Evolutionary conservation across 1,284 basidiomycete genomes (phyloP), one percentile per base, ranked within the genome.

Genomic region (Apiotrichum domesticum): DNA sequence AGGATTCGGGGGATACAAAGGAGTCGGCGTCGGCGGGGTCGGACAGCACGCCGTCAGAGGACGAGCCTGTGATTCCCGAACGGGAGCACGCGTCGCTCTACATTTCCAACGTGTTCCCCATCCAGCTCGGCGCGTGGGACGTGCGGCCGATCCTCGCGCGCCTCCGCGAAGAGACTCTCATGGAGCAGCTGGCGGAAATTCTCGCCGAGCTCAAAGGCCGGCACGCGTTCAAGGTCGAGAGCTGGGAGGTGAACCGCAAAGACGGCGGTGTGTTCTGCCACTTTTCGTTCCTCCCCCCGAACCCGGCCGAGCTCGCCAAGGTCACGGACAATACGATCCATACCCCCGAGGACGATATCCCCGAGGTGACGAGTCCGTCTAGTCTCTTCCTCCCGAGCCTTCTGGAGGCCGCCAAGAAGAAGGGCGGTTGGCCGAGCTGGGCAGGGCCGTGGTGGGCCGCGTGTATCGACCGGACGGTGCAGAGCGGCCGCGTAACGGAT

Each of bases 221-320:
- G 43, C 63, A 74, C 58, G 72, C 63, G 13, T 77, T 75, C 56
- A 62, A 64, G 35, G 63, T 77, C 33, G 75, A 77, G 59, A 66
- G 64, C 29, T 72, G 69, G 62, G 75, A 77, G 59, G 67, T 76
- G 32, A 68, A 70, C 41, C 52, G 70, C 42, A 73, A 71, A 62
- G 73, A 71, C 52, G 70, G 72, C 44, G 92, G 93, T 6, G 86
- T 91, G 4, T 94, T 94, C 70, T 84, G 93, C 54, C 83, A 82
- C 48, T 93, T 93, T 73, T 78, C 80, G 21, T 94, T 87, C 67
- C 75, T 75, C 21, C 73, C 76, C 6, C 77, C 77, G 71, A 21
- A 43, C 9, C 33, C 44, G 4, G 45, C 46, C 29, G 51, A 58
- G 44, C 55, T 62, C 10, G 52, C 60, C 5, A 40, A 56, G 44